Conservation (phyloP, 495 filamentous ascomycete species). For the Bacidia rubella region DNA sequence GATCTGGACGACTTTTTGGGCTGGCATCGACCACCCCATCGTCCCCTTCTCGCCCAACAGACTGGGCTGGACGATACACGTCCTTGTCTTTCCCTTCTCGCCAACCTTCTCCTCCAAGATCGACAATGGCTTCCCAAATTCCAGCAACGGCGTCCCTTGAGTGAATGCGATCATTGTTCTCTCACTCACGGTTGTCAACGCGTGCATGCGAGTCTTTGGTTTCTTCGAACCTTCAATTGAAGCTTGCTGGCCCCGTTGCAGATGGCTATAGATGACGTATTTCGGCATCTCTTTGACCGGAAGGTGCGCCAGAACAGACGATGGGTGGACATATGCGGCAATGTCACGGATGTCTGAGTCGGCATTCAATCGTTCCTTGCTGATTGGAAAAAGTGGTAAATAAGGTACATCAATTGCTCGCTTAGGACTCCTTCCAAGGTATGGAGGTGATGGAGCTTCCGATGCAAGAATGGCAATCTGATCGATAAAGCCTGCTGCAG, state of each 20-base stretch:
- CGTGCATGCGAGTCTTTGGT: conserved; percentile 79
- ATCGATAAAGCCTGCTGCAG: conserved; percentile 88
- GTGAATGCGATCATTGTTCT: conserved; percentile 67
- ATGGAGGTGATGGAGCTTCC: conserved; percentile 58
- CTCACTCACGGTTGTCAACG: conserved; percentile 63
- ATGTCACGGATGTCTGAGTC: conserved; percentile 28
- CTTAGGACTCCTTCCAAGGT: conserved; percentile 54
- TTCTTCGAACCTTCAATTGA: conserved; percentile 32
- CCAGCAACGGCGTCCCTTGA: conserved; percentile 71
- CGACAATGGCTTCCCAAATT: conserved; percentile 77
- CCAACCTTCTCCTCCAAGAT: conserved; percentile 49
- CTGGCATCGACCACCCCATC: conserved; percentile 72
- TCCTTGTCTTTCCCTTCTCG: conserved; percentile 38
- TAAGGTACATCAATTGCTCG: conserved; percentile 85
- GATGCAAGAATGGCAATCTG: conserved; percentile 91
- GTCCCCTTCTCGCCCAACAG: conserved; percentile 51
- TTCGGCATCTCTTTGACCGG: conserved; percentile 63
- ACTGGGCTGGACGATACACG: conserved; percentile 72
- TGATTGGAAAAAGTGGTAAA: conserved; percentile 62
- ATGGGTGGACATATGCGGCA: conserved; percentile 75
- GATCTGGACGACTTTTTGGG: conserved; percentile 68
- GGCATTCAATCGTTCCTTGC: conserved; percentile 29
- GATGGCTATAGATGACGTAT: conserved; percentile 76
- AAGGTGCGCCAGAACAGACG: conserved; percentile 59
- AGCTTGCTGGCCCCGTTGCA: conserved; percentile 53